phyloP scores from a whole-genome alignment of 164 flowering plant species.

The Vitis amurensis region DNA sequence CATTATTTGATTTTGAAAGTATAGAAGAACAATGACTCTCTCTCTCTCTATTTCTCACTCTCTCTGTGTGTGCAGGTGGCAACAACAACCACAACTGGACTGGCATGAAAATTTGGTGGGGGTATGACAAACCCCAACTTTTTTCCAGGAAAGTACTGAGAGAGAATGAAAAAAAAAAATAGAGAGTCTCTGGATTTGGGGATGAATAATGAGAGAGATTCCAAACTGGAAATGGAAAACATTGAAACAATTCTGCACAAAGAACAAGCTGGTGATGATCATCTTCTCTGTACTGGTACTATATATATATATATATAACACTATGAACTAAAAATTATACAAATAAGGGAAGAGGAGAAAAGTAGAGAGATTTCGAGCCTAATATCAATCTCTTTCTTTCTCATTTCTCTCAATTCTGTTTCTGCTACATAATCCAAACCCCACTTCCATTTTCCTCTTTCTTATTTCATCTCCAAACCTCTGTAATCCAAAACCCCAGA shows the following conservation, averaged over 20 bases:
- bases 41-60: background rate
- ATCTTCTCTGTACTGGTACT: conserved; percentile 13
- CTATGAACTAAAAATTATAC: conserved; percentile 11
- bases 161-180: background rate
- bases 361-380: conserved; percentile 16
- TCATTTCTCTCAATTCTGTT: conserved; percentile 3
- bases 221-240: background rate
- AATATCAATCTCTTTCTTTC: conserved; percentile 12
- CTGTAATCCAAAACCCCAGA: conserved; percentile 64
- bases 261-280: conserved; percentile 2
- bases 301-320: conserved; percentile 3
- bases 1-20: conserved; percentile 5
- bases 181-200: too few species aligned
- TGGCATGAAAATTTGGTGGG: conserved; percentile 2
- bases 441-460: background rate
- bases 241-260: background rate
- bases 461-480: conserved; percentile 78
- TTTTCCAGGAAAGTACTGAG: conserved; percentile 1
- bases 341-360: conserved; percentile 12
- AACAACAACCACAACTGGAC: background rate
- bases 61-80: background rate
- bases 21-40: background rate
- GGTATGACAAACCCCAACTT: conserved; percentile 2
- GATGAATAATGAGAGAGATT: background rate
- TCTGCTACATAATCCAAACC: background rate